Evolutionary conservation across 805 yeast genomes (phyloP), one percentile per base, ranked within the genome.

Genomic region (Nakazawaea holstii): DNA sequence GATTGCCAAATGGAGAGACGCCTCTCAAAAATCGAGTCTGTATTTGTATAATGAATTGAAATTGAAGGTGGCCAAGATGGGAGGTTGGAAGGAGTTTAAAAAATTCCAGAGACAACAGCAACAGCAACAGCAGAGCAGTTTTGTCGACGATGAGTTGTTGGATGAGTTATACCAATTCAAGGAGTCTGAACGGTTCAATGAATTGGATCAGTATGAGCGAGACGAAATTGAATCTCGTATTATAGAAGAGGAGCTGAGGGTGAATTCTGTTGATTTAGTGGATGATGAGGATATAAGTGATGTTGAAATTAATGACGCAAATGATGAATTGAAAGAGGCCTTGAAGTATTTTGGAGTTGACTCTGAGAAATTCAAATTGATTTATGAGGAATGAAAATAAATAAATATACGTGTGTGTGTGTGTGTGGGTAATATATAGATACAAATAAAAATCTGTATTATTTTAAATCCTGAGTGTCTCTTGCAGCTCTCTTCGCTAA

Each of bases 401-500:
- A 11, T 6, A 6, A 13, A 6, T n/a, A 11, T 9, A n/a, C 7
- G n/a, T 32, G 14, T 33, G 8, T 33, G 8, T 20, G 5, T 20
- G 24, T 20, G 24, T 20, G 24, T 20, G 24, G 24, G 24, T 20
- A 20, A 3, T 20, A 3, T 20, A 20, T 20, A 20, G 24, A 20
- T 20, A 20, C 5, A 20, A 20, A 20, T 3, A 20, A 20, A 20
- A 20, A 5, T 20, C 24, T 20, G 24, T 20, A 20, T 20, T 3
- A 20, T 3, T 20, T 20, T 20, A 20, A 20, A 20, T 20, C 24
- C 5, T 5, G 24, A n/a, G 5, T 20, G 5, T 20, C 24, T 30
- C 49, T 40, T 17, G 41, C 37, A 7, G 35, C 39, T 51, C 61
- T 60, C 46, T 64, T 62, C 6, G 80, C 77, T 56, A 79, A 68